Evolutionary conservation across 257 asterid genomes (phyloP), one percentile per base, ranked within the genome.

Genomic region (Verbascum thapsus): DNA sequence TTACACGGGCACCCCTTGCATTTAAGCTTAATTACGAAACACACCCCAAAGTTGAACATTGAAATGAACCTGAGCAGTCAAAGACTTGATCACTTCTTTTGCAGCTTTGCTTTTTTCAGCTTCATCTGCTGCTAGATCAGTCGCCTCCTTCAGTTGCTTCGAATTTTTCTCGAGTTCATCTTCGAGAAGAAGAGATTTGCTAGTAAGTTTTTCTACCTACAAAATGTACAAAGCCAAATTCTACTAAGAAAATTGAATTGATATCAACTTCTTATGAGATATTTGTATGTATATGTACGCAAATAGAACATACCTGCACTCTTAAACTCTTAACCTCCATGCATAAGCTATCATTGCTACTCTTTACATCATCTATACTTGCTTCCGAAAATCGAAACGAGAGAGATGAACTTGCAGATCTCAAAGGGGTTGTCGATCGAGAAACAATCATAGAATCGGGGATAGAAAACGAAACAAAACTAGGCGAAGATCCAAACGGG

Each of bases 61-160:
- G 32, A 26, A 5, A 26, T 9, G 32, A 54, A 88, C 98, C 97
- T 83, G 95, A 19, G 87, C 79, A 72, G 83, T 78, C n/a, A 91
- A 73, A 12, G 82, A 78, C 72, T 80, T 81, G 59, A 88, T 88
- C 50, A 86, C 88, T 80, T 83, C 91, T 71, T 84, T 85, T 1
- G 96, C 96, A 11, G 94, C 90, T 79, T 77, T 79, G 75, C 74
- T 74, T 73, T 84, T 85, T 50, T 77, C 83, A 53, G 90, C 84
- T 78, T 88, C 98, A 10, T 77, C 83, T 2, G 76, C 84, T 17
- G 90, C 91, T 51, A 67, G 72, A 68, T 82, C 80, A 18, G 68
- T 65, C 61, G 63, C 79, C 72, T 88, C 96, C 70, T 69, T 76
- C 80, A 88, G 67, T 53, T 83, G 85, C 82, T 58, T 77, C 10